Evolutionary conservation across 2,329 filamentous ascomycete species (phyloP).

Genomic region (Fusarium heterosporum): DNA sequence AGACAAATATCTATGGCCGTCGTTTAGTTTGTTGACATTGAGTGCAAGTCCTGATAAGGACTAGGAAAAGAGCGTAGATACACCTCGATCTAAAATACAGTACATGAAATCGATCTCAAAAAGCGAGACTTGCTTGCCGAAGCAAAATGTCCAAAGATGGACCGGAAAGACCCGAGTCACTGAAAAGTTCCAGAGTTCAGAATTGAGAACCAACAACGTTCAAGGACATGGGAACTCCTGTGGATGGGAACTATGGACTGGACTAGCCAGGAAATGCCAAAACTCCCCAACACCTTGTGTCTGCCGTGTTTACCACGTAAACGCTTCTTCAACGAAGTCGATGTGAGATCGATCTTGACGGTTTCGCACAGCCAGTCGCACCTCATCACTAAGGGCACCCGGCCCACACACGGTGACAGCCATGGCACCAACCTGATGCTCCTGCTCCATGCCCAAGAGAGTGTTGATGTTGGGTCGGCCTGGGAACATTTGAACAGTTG

Average conservation of each 20-base stretch:
- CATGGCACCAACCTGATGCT: constrained; percentile 78
- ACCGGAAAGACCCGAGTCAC: constrained; percentile 22
- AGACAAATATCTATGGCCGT: constrained; percentile 4
- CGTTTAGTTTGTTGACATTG: constrained; percentile 9
- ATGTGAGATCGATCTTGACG: constrained; percentile 74
- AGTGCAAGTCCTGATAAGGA: constrained; percentile 8
- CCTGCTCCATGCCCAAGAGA: constrained; percentile 78
- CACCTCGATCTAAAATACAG: constrained; percentile 40
- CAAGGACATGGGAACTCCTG: not conserved
- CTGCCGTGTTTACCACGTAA: constrained; percentile 63
- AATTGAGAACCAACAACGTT: constrained; percentile 6
- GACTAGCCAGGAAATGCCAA: constrained; percentile 18
- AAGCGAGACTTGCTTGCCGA: constrained; percentile 28
- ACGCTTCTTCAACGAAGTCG: constrained; percentile 84
- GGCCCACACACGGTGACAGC: constrained; percentile 81
- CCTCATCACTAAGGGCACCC: constrained; percentile 79
- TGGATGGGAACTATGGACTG: constrained; percentile 9
- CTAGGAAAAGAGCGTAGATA: constrained; percentile 35
- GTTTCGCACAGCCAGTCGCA: constrained; percentile 73
- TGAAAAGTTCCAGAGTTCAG: constrained; percentile 5
- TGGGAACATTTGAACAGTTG: constrained; percentile 87
- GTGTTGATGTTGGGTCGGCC: constrained; percentile 80
- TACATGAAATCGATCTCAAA: constrained; percentile 40
- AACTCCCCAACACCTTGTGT: constrained; percentile 8
- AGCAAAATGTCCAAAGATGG: constrained; percentile 33